These are phyloP conservation scores for Phytophthora pisi DNA, from an alignment of 352 stramenopile genomes.

Conservation along the genomic window DNA sequence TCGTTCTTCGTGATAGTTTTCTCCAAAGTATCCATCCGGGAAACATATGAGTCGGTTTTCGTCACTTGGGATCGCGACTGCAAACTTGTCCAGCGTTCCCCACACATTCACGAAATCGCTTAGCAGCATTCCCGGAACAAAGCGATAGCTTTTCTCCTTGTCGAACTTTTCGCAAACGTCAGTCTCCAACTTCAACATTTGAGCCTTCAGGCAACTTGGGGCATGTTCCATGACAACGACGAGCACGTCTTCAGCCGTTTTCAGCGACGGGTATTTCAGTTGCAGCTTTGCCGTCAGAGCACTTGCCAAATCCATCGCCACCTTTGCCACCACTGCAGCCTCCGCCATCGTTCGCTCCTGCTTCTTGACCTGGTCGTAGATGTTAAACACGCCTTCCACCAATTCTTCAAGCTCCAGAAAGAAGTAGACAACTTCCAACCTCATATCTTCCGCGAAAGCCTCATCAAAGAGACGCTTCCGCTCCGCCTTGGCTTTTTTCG, in stretches of 20 bases:
- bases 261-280: neutral
- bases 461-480: neutral
- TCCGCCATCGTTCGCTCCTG: constrained; percentile 1
- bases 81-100: constrained; percentile 19
- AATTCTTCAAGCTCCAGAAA: constrained; percentile 6
- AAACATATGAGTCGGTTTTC: neutral
- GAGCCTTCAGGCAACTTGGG: neutral
- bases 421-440: constrained; percentile 3
- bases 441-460: constrained; percentile 5
- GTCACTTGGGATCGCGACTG: neutral
- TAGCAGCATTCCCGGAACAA: neutral
- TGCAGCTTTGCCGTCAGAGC: constrained; percentile 1
- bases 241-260: neutral
- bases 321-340: neutral
- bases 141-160: neutral
- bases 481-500: neutral
- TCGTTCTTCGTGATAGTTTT: neutral
- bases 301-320: neutral
- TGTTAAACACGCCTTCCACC: neutral
- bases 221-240: neutral
- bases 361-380: constrained; percentile 8
- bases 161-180: neutral
- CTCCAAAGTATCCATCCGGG: constrained; percentile 1
- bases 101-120: constrained; percentile 1
- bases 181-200: neutral